Conservation (phyloP, 2,329 filamentous ascomycete genomes). For the Penicillium sp. region DNA sequence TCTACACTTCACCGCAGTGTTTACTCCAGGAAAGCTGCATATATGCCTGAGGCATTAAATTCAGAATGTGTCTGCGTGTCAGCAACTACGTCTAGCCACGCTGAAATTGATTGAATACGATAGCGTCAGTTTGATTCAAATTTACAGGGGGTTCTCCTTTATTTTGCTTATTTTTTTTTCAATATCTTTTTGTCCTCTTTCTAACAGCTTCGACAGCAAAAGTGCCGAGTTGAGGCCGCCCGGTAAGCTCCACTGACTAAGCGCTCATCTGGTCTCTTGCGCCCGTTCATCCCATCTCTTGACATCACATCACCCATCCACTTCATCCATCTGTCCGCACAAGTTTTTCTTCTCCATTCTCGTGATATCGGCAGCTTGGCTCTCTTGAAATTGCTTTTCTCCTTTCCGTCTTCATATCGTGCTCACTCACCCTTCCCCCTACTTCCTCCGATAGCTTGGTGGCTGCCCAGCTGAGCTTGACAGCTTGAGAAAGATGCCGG, state of each 20-base stretch:
- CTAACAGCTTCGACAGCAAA: slow-evolving; percentile 3
- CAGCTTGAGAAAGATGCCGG: slow-evolving; percentile 38
- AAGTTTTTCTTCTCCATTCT: slow-evolving; percentile 13
- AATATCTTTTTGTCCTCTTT: background rate
- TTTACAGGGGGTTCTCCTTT: background rate
- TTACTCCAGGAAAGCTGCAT: slow-evolving; percentile 6
- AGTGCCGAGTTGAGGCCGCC: slow-evolving; percentile 6
- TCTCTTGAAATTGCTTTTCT: slow-evolving; percentile 10
- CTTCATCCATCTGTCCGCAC: slow-evolving; percentile 16
- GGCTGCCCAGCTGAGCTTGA: slow-evolving; percentile 26
- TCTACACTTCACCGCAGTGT: slow-evolving; percentile 1
- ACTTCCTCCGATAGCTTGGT: slow-evolving; percentile 25
- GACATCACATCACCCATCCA: slow-evolving; percentile 35
- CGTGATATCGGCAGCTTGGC: slow-evolving; percentile 8
- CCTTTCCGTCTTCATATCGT: slow-evolving; percentile 13
- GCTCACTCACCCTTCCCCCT: slow-evolving; percentile 17
- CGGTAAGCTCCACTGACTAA: slow-evolving; percentile 31
- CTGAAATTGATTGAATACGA: background rate
- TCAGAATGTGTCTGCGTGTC: background rate
- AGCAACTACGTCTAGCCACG: background rate
- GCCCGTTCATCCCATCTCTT: slow-evolving; percentile 29
- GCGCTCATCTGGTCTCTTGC: slow-evolving; percentile 26
- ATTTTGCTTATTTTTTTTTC: background rate
- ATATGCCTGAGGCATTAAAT: slow-evolving; percentile 5
- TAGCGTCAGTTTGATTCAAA: background rate